Base-by-base conservation (phyloP, 805 yeast species). In the Jamesozyma hellenica region DNA sequence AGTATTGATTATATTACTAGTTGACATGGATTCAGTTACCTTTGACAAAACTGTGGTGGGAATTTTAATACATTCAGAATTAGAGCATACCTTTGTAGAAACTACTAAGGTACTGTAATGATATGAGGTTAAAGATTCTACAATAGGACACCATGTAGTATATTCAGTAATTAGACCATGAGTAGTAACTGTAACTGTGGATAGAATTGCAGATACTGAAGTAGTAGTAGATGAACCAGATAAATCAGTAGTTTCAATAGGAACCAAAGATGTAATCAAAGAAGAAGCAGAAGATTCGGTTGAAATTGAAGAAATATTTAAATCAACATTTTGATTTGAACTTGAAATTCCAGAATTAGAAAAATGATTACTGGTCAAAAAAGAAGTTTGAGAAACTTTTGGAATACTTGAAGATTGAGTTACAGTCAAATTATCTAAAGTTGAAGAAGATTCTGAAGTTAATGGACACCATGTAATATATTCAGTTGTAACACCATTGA, bases 401-500 rank as follows among this genome's bases (percentile, higher is more conserved):
- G 28, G 60, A 51, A 42, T 14, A 34, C 4, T 29, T 6, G 11
- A 35, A 15, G 18, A 36, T 35, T 31, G 50, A 34, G n/a, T 19
- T 18, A 8, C 45, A 7, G 13, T 18, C 12, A 21, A 16, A 25
- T 21, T 27, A 27, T 9, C 6, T 3, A 12, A 9, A 5, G 34
- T 35, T 28, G 49, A 5, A 7, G 18, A 45, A 25, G 58, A 42
- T 32, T 70, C 69, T 47, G 66, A 61, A 6, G 28, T 11, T 19
- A 59, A 43, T 32, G 70, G 70, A 48, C 67, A 61, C 58, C 62
- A 63, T 11, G 69, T 64, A 23, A 65, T 58, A 42, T 53, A 61
- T 8, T 34, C 41, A 9, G 64, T 55, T 15, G 47, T 44, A 15
- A 51, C 47, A 19, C 57, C 51, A 9, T 55, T 45, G 5, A 50